These are phyloP conservation scores for Tulasnella sp. DNA, from an alignment of 768 basidiomycete species.

Conservation along the genomic window DNA sequence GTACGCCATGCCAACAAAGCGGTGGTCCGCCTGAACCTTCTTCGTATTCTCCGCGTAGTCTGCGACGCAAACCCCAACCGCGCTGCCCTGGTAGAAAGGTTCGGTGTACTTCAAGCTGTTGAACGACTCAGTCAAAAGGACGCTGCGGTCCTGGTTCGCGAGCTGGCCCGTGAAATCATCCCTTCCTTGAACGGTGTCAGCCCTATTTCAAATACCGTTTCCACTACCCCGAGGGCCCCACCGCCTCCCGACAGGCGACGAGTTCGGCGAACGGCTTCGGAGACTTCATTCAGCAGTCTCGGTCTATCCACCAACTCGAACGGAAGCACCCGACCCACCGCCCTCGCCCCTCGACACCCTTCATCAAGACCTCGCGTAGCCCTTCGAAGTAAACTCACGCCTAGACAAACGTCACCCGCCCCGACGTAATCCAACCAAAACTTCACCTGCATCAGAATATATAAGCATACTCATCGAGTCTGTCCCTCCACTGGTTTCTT, in stretches of 20 bases:
- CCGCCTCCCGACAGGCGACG: slow-evolving; percentile 30
- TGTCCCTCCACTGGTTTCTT: neutral
- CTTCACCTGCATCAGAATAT: neutral
- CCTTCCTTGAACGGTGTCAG: slow-evolving; percentile 55
- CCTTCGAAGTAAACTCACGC: neutral
- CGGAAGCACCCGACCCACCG: neutral
- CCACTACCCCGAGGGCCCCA: slow-evolving; percentile 32
- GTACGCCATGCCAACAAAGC: slow-evolving; percentile 62
- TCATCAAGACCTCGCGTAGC: neutral
- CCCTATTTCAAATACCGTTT: neutral
- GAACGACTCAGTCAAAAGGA: slow-evolving; percentile 71
- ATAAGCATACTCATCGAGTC: neutral
- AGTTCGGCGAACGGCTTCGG: slow-evolving; percentile 53
- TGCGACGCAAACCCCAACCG: slow-evolving; percentile 87
- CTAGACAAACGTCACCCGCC: neutral
- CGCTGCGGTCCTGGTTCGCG: slow-evolving; percentile 79
- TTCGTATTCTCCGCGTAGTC: slow-evolving; percentile 70
- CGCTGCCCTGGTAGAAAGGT: slow-evolving; percentile 66
- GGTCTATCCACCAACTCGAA: slow-evolving; percentile 7
- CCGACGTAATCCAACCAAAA: neutral
- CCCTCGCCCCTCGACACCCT: neutral
- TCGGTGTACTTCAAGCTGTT: slow-evolving; percentile 70
- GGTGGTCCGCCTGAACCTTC: slow-evolving; percentile 78
- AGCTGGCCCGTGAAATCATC: slow-evolving; percentile 75
- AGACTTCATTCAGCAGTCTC: slow-evolving; percentile 24